phyloP scores from a whole-genome alignment of 2,329 filamentous ascomycete species.

The Alternaria arborescens region DNA sequence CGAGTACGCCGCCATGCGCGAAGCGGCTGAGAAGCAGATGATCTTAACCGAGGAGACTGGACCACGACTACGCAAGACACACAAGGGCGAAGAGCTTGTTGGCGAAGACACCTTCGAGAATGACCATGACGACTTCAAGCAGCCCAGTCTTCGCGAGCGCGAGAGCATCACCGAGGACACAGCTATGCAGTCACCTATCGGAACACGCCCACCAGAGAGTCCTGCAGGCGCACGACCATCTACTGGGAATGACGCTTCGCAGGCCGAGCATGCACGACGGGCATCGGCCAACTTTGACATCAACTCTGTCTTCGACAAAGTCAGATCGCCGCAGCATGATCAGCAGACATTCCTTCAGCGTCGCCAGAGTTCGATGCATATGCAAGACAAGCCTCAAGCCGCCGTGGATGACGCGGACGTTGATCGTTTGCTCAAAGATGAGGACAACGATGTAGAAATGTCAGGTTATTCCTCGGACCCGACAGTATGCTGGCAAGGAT shows the following conservation, averaged over 20 bases:
- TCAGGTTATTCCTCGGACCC: slow-evolving; percentile 77
- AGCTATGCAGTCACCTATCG: slow-evolving; percentile 25
- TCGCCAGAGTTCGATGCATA: slow-evolving; percentile 61
- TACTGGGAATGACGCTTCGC: slow-evolving; percentile 48
- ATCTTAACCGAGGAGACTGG: slow-evolving; percentile 77
- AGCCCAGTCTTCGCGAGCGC: slow-evolving; percentile 37
- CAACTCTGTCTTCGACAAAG: slow-evolving; percentile 83
- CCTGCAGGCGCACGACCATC: slow-evolving; percentile 32
- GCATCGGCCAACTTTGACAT: slow-evolving; percentile 79
- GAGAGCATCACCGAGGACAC: slow-evolving; percentile 38
- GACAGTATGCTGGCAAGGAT: slow-evolving; percentile 65
- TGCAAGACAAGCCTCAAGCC: slow-evolving; percentile 55
- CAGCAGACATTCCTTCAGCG: slow-evolving; percentile 57
- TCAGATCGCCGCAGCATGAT: slow-evolving; percentile 73
- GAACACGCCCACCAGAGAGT: slow-evolving; percentile 29
- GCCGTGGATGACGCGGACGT: slow-evolving; percentile 85
- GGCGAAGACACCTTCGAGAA: slow-evolving; percentile 69
- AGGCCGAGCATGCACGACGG: slow-evolving; percentile 52
- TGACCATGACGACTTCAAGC: slow-evolving; percentile 36
- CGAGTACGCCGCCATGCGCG: slow-evolving; percentile 78
- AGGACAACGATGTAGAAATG: slow-evolving; percentile 80
- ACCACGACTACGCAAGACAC: slow-evolving; percentile 84
- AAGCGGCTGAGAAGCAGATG: slow-evolving; percentile 81
- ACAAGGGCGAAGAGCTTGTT: slow-evolving; percentile 93
- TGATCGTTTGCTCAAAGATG: slow-evolving; percentile 83